Percentiles rank a stretch among this genome's conserved stretches.
phyloP scores from a whole-genome alignment of 306 rosid species.

The Trichosanthes cucumerina region DNA sequence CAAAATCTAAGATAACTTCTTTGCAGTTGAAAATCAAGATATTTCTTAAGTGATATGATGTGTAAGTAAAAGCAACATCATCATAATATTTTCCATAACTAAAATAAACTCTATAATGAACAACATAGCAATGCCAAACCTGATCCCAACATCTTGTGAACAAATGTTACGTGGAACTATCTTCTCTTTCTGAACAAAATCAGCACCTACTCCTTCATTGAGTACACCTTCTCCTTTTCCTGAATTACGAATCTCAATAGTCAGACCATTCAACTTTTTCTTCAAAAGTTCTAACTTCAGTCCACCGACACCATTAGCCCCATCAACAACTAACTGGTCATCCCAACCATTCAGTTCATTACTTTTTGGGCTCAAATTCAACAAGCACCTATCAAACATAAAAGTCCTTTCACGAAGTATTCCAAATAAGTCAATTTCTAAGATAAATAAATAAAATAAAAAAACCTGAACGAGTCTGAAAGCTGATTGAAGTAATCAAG shows the following conservation, averaged over 20 bases:
- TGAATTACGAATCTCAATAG: slow-evolving; percentile 62
- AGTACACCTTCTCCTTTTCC: slow-evolving; percentile 67
- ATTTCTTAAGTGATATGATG: not conserved
- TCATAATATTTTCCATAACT: not conserved
- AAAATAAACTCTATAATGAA: slow-evolving; percentile 5
- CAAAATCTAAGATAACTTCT: not conserved
- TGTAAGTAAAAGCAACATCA: not conserved
- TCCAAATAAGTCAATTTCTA: not conserved
- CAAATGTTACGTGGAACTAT: slow-evolving; percentile 56
- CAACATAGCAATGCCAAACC: slow-evolving; percentile 43
- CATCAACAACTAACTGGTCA: slow-evolving; percentile 63
- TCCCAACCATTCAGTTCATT: slow-evolving; percentile 16
- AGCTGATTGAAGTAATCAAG: slow-evolving; percentile 60
- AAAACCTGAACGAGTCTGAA: slow-evolving; percentile 71
- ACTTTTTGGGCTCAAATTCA: slow-evolving; percentile 57
- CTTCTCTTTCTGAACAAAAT: slow-evolving; percentile 97
- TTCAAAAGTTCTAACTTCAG: slow-evolving; percentile 43
- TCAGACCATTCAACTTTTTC: slow-evolving; percentile 40
- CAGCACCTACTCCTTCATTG: slow-evolving; percentile 96
- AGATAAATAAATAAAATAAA: not conserved
- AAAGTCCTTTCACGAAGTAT: slow-evolving; percentile 16
- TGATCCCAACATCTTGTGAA: slow-evolving; percentile 50
- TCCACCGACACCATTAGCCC: slow-evolving; percentile 95
- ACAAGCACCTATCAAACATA: slow-evolving; percentile 67
- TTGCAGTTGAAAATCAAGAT: not conserved